Conservation (phyloP, 1,284 basidiomycete genomes). For the Cryptococcus jaspeensis region DNA sequence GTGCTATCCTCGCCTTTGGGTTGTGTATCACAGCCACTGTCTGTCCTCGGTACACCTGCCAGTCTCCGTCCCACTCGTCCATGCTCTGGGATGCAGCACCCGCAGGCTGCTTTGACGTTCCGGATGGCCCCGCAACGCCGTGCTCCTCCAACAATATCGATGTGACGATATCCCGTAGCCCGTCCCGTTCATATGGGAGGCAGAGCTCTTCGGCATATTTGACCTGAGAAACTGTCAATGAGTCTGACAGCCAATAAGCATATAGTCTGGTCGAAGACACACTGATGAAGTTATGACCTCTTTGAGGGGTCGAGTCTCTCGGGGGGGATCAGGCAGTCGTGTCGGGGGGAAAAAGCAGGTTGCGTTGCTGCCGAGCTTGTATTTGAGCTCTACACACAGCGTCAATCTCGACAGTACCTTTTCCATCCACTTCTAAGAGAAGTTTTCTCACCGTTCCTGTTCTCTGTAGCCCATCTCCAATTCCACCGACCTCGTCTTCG, state of each 20-base stretch:
- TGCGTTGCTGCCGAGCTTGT: neutral
- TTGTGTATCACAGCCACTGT: slow-evolving; percentile 19
- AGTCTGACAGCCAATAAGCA: neutral
- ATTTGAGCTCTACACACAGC: slow-evolving; percentile 1
- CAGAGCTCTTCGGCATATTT: slow-evolving; percentile 17
- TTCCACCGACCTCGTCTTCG: slow-evolving; percentile 19
- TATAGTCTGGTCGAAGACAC: neutral
- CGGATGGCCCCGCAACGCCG: slow-evolving; percentile 10
- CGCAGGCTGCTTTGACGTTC: slow-evolving; percentile 15
- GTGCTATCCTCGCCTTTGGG: slow-evolving; percentile 16
- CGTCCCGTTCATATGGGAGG: slow-evolving; percentile 15
- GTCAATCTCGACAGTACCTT: neutral
- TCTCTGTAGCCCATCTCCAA: slow-evolving; percentile 22
- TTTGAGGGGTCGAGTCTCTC: slow-evolving; percentile 1
- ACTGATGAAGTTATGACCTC: slow-evolving; percentile 21
- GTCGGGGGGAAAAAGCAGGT: slow-evolving; percentile 15
- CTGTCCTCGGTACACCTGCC: slow-evolving; percentile 18
- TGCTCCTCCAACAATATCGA: slow-evolving; percentile 7
- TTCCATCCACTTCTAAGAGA: neutral
- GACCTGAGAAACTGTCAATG: neutral
- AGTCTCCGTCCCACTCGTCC: slow-evolving; percentile 1
- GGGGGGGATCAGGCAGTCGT: neutral
- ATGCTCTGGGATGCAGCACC: neutral
- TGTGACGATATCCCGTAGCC: slow-evolving; percentile 10
- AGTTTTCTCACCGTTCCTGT: slow-evolving; percentile 8